Conservation (phyloP, 305 asterid genomes). For the Solanum hybrid region DNA sequence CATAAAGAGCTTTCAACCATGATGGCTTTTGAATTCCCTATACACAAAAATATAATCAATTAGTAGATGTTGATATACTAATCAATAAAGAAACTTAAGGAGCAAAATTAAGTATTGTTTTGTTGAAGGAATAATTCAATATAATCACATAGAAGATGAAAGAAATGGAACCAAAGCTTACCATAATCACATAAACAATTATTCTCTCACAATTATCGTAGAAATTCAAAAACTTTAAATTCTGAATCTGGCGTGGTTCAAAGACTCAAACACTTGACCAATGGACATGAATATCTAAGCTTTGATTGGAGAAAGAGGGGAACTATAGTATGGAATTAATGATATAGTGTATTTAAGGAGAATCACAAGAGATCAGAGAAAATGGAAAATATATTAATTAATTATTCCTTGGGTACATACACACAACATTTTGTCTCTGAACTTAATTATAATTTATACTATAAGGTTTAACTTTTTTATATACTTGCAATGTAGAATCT, state of each 20-base stretch:
- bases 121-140: not conserved
- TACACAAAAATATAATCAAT: not conserved
- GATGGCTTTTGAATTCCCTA: conserved; percentile 67
- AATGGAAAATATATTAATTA: not conserved
- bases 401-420: conserved; percentile 15
- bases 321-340: conserved; percentile 23
- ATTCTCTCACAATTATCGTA: not conserved
- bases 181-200: conserved; percentile 20
- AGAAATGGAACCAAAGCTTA: conserved; percentile 1
- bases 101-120: not conserved
- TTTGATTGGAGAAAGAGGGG: conserved; percentile 31
- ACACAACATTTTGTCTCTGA: conserved; percentile 14
- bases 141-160: not conserved
- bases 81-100: not conserved
- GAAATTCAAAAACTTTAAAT: not conserved
- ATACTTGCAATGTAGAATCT: conserved; percentile 9
- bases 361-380: conserved; percentile 6
- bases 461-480: not conserved
- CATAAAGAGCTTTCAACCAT: conserved; percentile 74
- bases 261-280: not conserved
- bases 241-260: not conserved
- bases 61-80: not conserved
- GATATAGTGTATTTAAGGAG: conserved; percentile 42
- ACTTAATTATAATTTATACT: conserved; percentile 5
- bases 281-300: not conserved